phyloP scores from a whole-genome alignment of 2,329 filamentous ascomycete genomes.

The Apiospora koreana region DNA sequence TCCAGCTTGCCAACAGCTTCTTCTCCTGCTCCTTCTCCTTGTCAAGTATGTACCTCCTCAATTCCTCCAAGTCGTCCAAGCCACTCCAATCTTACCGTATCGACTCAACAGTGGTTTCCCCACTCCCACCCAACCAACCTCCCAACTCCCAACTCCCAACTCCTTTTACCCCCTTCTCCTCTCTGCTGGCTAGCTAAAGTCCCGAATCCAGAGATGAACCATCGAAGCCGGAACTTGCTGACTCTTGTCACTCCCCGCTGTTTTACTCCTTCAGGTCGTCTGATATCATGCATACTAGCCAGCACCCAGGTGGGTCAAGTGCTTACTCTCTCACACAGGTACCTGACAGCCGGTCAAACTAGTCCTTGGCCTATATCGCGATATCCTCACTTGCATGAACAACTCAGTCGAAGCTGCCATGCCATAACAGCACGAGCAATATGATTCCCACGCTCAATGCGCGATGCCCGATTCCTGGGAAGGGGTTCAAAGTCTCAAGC shows the following conservation, averaged over 20 bases:
- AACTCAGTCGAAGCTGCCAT: not conserved
- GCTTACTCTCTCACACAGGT: not conserved
- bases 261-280: not conserved
- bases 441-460: not conserved
- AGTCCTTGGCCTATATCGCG: not conserved
- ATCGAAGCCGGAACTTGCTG: not conserved
- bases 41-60: not conserved
- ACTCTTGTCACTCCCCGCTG: not conserved
- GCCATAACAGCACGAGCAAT: not conserved
- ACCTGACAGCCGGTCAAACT: not conserved
- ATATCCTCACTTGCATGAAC: not conserved
- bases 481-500: not conserved
- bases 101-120: not conserved
- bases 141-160: not conserved
- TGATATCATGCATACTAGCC: not conserved
- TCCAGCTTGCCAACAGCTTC: not conserved
- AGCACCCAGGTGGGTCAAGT: not conserved
- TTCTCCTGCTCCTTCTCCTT: not conserved
- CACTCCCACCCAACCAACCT: not conserved
- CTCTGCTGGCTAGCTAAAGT: not conserved
- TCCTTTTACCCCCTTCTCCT: not conserved
- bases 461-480: not conserved
- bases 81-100: conserved; percentile 1
- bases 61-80: too few species aligned
- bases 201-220: conserved; percentile 3